Evolutionary conservation across 2,329 filamentous ascomycete genomes (phyloP).

Genomic region (Didymella keratinophila): DNA sequence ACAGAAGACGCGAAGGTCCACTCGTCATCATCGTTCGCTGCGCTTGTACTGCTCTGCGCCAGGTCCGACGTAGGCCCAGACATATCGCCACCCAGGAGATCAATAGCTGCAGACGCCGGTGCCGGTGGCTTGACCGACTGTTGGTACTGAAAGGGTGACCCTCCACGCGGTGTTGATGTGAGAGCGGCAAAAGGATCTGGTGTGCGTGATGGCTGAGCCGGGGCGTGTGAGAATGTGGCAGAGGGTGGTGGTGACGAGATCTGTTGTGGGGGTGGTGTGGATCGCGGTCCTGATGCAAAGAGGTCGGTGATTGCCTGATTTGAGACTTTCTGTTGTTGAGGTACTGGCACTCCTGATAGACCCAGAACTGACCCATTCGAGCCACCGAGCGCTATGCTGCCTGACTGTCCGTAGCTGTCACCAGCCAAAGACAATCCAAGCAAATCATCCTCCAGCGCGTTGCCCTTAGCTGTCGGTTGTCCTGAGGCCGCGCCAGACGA

Average conservation of each 20-base stretch:
- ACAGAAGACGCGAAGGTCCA: conserved; percentile 93
- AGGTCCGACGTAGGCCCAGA: conserved; percentile 37
- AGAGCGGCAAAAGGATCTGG: conserved; percentile 69
- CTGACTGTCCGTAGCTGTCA: conserved; percentile 73
- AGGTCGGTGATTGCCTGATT: conserved; percentile 65
- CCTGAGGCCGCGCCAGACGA: conserved; percentile 51
- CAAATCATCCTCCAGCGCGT: conserved; percentile 86
- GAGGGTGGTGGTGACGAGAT: conserved; percentile 58
- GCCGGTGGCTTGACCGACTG: conserved; percentile 52
- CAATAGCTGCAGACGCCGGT: conserved; percentile 41
- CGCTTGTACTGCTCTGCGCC: conserved; percentile 38
- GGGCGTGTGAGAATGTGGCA: conserved; percentile 45
- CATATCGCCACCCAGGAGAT: conserved; percentile 48
- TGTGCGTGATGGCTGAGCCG: conserved; percentile 46
- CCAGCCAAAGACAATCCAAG: conserved; percentile 82
- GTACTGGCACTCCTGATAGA: conserved; percentile 44
- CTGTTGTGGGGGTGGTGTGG: conserved; percentile 44
- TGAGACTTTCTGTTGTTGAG: conserved; percentile 49
- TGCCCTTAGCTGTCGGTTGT: conserved; percentile 60
- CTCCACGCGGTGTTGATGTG: conserved; percentile 60
- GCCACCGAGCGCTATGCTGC: conserved; percentile 81
- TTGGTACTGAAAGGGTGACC: conserved; percentile 59
- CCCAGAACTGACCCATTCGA: conserved; percentile 53
- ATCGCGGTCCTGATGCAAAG: conserved; percentile 61
- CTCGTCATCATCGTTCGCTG: conserved; percentile 89